Percentiles rank a stretch among this genome's conserved stretches.
Conservation (phyloP, 306 rosid species). For the Dryas alaskensis region DNA sequence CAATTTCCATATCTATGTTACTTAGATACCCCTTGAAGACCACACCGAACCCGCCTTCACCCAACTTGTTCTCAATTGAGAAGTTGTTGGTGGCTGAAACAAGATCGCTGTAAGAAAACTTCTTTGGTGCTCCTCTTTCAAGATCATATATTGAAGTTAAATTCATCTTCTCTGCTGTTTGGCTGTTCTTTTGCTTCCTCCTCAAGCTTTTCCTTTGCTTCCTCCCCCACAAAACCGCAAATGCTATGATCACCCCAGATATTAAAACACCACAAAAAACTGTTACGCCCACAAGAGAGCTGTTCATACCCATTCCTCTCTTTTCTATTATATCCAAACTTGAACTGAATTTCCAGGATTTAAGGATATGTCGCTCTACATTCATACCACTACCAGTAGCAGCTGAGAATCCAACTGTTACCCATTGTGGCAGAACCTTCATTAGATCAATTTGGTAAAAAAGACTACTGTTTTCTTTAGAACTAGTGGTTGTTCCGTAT, state of each 20-base stretch:
- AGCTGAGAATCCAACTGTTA: constrained; percentile 20
- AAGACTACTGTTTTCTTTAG: background rate
- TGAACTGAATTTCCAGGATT: background rate
- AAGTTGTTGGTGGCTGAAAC: no score
- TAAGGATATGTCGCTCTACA: background rate
- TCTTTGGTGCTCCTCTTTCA: no score
- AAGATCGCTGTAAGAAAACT: no score
- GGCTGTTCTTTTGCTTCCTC: no score
- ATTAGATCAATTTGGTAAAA: background rate
- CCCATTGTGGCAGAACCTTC: constrained; percentile 36
- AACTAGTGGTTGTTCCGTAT: background rate
- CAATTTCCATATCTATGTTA: no score
- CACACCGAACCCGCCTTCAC: no score
- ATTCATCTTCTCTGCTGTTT: no score
- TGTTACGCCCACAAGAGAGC: background rate
- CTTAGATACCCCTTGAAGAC: no score
- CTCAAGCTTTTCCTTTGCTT: background rate
- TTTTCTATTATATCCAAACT: background rate
- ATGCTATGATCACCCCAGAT: background rate
- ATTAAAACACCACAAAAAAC: background rate
- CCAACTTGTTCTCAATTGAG: no score
- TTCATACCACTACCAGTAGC: no score
- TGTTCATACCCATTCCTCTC: background rate
- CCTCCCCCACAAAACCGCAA: background rate
- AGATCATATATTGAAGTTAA: no score